Evolutionary conservation across 768 basidiomycete genomes (phyloP).

Genomic region (Serendipita vermifera): DNA sequence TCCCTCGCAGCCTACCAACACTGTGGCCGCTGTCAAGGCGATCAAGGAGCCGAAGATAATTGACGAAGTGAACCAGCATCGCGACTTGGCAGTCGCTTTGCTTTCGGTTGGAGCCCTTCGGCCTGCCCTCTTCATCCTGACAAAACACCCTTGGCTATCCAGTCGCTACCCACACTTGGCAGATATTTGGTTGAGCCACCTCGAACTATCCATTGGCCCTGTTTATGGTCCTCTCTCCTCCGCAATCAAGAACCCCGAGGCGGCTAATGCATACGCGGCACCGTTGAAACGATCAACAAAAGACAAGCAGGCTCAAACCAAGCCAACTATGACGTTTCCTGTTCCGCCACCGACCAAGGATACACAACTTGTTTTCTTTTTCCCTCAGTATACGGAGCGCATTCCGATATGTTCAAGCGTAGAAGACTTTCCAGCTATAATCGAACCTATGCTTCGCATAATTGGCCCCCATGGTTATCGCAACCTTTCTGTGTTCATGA

Average conservation of each 20-base stretch:
- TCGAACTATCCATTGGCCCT: conserved; percentile 54
- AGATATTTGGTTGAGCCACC: conserved; percentile 67
- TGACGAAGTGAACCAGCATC: conserved; percentile 60
- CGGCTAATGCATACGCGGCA: background rate
- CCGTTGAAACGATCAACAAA: background rate
- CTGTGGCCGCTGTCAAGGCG: conserved; percentile 27
- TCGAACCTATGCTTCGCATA: conserved; percentile 69
- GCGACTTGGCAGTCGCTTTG: conserved; percentile 63
- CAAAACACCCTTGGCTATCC: conserved; percentile 74
- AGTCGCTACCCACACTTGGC: conserved; percentile 72
- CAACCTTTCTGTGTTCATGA: conserved; percentile 62
- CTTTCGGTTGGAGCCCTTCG: conserved; percentile 75
- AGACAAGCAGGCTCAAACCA: conserved; percentile 19
- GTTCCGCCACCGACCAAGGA: conserved; percentile 75
- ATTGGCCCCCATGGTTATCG: conserved; percentile 71
- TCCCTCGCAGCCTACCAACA: conserved; percentile 17
- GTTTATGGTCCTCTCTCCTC: conserved; percentile 35
- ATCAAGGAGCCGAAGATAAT: conserved; percentile 28
- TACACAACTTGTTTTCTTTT: conserved; percentile 83
- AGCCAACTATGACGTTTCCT: conserved; percentile 54
- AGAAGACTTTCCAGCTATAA: conserved; percentile 60
- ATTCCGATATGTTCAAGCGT: conserved; percentile 50
- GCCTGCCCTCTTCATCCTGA: conserved; percentile 63
- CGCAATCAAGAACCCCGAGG: background rate
- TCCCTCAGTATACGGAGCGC: conserved; percentile 63